phyloP scores from a whole-genome alignment of 331 rosid genomes.

The Malus hybrid region DNA sequence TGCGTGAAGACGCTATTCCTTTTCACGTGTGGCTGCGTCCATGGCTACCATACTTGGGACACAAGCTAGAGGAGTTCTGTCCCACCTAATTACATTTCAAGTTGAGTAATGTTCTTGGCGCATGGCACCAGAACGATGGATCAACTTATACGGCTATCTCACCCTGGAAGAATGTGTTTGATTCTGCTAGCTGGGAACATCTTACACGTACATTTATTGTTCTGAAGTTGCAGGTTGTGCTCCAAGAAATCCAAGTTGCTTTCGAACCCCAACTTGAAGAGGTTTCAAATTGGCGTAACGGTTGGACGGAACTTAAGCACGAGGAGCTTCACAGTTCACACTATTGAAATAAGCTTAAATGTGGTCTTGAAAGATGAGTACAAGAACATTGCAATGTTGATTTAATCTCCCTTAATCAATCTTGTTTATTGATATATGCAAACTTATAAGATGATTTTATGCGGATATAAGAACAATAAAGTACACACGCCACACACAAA shows the following conservation, averaged over 20 bases:
- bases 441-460: no score
- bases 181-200: conserved; percentile 79
- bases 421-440: no score
- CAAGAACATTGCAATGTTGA: no score
- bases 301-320: conserved; percentile 80
- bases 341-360: no score
- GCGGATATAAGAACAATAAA: no score
- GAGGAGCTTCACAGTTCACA: conserved; percentile 41
- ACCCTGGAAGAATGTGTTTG: conserved; percentile 87
- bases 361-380: no score
- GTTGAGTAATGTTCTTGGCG: conserved; percentile 81
- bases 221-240: conserved; percentile 74
- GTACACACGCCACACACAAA: no score
- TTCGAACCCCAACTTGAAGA: conserved; percentile 76
- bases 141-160: conserved; percentile 79
- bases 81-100: conserved; percentile 59
- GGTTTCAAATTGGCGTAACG: conserved; percentile 71
- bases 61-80: conserved; percentile 71
- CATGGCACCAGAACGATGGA: conserved; percentile 86
- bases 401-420: no score
- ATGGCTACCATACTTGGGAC: conserved; percentile 71
- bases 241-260: conserved; percentile 75
- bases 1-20: conserved; percentile 76
- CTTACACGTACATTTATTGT: conserved; percentile 75
- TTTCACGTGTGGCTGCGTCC: conserved; percentile 91